phyloP scores from a whole-genome alignment of 2,329 filamentous ascomycete genomes.

The Neocucurbitaria cava region DNA sequence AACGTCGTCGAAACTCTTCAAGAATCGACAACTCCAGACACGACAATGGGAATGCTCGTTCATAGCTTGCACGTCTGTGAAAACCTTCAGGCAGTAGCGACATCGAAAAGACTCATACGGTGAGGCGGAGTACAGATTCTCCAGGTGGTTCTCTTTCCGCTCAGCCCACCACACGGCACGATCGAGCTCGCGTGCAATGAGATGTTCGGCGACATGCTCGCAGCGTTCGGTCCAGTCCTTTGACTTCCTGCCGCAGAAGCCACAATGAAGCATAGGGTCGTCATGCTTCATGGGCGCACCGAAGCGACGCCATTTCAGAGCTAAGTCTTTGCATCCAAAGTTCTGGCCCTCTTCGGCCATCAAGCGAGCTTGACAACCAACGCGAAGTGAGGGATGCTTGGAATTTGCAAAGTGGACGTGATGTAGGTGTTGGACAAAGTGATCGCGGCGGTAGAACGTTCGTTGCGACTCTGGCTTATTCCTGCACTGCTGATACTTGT shows the following conservation, averaged over 20 bases:
- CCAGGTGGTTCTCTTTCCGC: slow-evolving; percentile 40
- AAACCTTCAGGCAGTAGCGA: slow-evolving; percentile 43
- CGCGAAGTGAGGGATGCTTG: slow-evolving; percentile 42
- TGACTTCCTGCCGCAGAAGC: slow-evolving; percentile 43
- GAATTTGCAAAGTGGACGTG: slow-evolving; percentile 44
- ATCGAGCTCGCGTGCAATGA: slow-evolving; percentile 36
- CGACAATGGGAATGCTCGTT: slow-evolving; percentile 44
- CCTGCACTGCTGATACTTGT: slow-evolving; percentile 45
- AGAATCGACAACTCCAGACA: slow-evolving; percentile 46
- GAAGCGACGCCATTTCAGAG: slow-evolving; percentile 44
- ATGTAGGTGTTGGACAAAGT: slow-evolving; percentile 46
- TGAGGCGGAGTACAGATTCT: slow-evolving; percentile 38
- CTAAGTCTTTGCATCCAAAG: slow-evolving; percentile 47
- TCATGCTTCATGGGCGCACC: slow-evolving; percentile 44
- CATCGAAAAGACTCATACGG: slow-evolving; percentile 43
- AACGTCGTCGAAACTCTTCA: slow-evolving; percentile 43
- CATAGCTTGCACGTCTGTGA: slow-evolving; percentile 38
- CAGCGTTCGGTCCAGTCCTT: slow-evolving; percentile 42
- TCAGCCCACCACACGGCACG: slow-evolving; percentile 44
- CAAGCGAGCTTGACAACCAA: slow-evolving; percentile 42
- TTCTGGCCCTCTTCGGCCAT: slow-evolving; percentile 37
- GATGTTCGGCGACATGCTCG: slow-evolving; percentile 43
- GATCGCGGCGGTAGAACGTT: slow-evolving; percentile 47
- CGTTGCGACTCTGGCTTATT: slow-evolving; percentile 44
- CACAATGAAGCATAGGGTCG: slow-evolving; percentile 47